Conservation (phyloP, 129 eudicot genomes). For the Arctium lappa region DNA sequence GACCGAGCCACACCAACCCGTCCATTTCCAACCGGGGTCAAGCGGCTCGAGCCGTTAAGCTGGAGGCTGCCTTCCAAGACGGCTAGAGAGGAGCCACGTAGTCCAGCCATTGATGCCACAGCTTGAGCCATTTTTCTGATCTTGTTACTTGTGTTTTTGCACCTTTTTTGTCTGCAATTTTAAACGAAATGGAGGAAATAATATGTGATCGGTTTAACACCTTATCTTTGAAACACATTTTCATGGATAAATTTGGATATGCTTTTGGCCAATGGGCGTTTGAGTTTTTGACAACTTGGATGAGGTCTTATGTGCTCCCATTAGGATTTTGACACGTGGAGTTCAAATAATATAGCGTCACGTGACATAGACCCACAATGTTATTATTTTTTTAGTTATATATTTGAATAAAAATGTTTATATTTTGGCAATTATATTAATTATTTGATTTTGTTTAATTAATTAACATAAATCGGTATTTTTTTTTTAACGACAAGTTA, state of each 20-base stretch:
- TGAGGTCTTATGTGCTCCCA: slow-evolving; percentile 29
- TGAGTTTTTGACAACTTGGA: slow-evolving; percentile 44
- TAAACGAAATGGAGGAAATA: slow-evolving; percentile 36
- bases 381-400: background rate
- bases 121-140: slow-evolving; percentile 48
- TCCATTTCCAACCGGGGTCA: slow-evolving; percentile 36
- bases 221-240: slow-evolving; percentile 53
- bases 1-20: slow-evolving; percentile 37
- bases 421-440: no score
- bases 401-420: no score
- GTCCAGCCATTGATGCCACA: slow-evolving; percentile 83
- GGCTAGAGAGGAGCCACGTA: slow-evolving; percentile 69
- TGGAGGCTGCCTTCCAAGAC: slow-evolving; percentile 74
- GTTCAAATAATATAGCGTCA: background rate
- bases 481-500: no score
- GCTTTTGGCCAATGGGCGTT: slow-evolving; percentile 47
- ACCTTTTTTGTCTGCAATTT: slow-evolving; percentile 4
- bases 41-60: slow-evolving; percentile 49
- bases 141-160: slow-evolving; percentile 2
- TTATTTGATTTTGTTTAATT: no score
- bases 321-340: slow-evolving; percentile 41
- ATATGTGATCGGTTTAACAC: slow-evolving; percentile 45
- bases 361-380: background rate
- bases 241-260: slow-evolving; percentile 57
- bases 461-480: no score